Conservation (phyloP, 1,284 basidiomycete genomes). For the Fomitopsis palustris region DNA sequence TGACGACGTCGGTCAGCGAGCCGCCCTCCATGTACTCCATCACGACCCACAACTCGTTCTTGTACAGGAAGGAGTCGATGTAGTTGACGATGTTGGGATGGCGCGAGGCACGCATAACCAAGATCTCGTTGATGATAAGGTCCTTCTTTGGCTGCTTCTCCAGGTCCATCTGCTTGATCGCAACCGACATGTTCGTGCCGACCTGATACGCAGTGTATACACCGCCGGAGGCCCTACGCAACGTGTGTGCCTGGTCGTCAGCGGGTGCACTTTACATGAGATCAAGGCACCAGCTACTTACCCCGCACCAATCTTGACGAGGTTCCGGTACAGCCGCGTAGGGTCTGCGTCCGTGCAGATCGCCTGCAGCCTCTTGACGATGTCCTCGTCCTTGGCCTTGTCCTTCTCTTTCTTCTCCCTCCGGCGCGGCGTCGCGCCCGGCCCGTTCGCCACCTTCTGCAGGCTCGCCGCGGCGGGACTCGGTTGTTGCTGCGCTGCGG, state of each 20-base stretch:
- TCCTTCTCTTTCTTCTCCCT: slow-evolving; percentile 84
- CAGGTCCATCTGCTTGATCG: slow-evolving; percentile 99
- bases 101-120: slow-evolving; percentile 95
- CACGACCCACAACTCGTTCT: slow-evolving; percentile 98
- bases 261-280: neutral
- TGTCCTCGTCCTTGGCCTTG: slow-evolving; percentile 84
- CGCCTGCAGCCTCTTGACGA: slow-evolving; percentile 85
- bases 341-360: slow-evolving; percentile 99
- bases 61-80: slow-evolving; percentile 96
- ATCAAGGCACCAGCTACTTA: slow-evolving; percentile 37
- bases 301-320: slow-evolving; percentile 98
- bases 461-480: slow-evolving; percentile 56
- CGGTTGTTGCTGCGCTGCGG: slow-evolving; percentile 30
- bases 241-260: slow-evolving; percentile 5
- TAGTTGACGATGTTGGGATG: slow-evolving; percentile 99
- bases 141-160: slow-evolving; percentile 99
- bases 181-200: slow-evolving; percentile 89
- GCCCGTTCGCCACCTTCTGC: slow-evolving; percentile 49
- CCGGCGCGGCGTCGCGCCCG: slow-evolving; percentile 74
- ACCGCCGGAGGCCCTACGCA: slow-evolving; percentile 86
- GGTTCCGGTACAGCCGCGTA: slow-evolving; percentile 86
- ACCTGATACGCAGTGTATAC: slow-evolving; percentile 98
- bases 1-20: slow-evolving; percentile 92
- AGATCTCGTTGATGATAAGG: slow-evolving; percentile 99
- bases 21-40: slow-evolving; percentile 99